Conservation (phyloP, 148 eudicot species). For the Persicaria tinctoria region DNA sequence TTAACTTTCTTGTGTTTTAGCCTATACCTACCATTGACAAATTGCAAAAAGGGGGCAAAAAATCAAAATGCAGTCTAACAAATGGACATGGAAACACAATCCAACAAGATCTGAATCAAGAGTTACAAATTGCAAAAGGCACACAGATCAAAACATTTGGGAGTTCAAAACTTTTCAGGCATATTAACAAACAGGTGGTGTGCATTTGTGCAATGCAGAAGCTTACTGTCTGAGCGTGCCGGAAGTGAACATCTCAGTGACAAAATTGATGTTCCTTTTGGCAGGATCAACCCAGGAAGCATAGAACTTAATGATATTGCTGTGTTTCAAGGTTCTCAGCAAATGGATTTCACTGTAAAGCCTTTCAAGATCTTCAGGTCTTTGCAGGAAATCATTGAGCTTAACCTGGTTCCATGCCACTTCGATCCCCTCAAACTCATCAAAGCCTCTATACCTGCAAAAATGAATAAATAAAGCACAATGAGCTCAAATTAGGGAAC, state of each 20-base stretch:
- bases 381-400: conserved; percentile 30
- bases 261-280: conserved; percentile 30
- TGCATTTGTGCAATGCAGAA: not conserved
- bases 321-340: conserved; percentile 30
- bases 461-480: not conserved
- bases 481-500: not conserved
- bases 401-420: conserved; percentile 37
- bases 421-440: conserved; percentile 33
- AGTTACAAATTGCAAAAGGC: not conserved
- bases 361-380: conserved; percentile 35
- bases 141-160: not conserved
- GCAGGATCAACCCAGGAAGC: conserved; percentile 37
- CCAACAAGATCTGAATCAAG: not conserved
- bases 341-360: conserved; percentile 34
- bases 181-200: conserved; percentile 6
- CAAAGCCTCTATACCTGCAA: conserved; percentile 32
- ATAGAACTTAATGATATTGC: conserved; percentile 32
- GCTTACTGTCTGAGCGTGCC: conserved; percentile 39
- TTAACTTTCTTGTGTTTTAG: conserved; percentile 14
- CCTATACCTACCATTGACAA: conserved; percentile 13
- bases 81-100: not conserved
- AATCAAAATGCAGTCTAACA: not conserved
- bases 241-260: conserved; percentile 39
- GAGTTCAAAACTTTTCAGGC: not conserved
- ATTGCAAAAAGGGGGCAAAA: not conserved